Evolutionary conservation across 2,329 filamentous ascomycete species (phyloP).

Genomic region (Penicillium capsulatum): DNA sequence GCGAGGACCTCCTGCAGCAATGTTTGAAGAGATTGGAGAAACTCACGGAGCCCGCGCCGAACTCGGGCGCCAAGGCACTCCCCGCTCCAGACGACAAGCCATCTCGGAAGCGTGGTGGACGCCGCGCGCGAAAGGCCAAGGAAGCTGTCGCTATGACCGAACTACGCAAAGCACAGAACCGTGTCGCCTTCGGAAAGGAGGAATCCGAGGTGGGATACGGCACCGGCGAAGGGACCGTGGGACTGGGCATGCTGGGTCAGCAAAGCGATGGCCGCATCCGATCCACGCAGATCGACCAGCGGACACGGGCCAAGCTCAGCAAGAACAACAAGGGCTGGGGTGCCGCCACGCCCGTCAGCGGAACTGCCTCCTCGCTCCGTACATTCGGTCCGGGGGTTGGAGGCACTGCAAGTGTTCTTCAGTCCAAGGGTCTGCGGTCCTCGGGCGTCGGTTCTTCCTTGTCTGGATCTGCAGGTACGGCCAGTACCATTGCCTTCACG

Average conservation of each 20-base stretch:
- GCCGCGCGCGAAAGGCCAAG: slow-evolving; percentile 88
- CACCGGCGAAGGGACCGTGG: slow-evolving; percentile 75
- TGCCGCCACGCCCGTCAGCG: slow-evolving; percentile 54
- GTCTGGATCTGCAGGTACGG: slow-evolving; percentile 64
- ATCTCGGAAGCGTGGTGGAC: slow-evolving; percentile 82
- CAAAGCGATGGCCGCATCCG: slow-evolving; percentile 84
- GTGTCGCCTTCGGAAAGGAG: slow-evolving; percentile 92
- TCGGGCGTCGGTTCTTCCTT: slow-evolving; percentile 74
- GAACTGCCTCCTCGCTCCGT: slow-evolving; percentile 73
- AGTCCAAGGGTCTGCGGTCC: slow-evolving; percentile 72
- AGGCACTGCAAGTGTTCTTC: slow-evolving; percentile 64
- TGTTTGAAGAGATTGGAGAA: slow-evolving; percentile 87
- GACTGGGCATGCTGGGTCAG: slow-evolving; percentile 92
- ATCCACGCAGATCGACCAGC: slow-evolving; percentile 82
- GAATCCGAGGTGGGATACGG: slow-evolving; percentile 92
- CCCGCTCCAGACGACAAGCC: slow-evolving; percentile 95
- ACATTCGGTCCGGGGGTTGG: slow-evolving; percentile 64
- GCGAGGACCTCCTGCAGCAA: slow-evolving; percentile 74
- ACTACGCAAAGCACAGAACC: slow-evolving; percentile 89
- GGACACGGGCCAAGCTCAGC: slow-evolving; percentile 86
- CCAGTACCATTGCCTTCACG: slow-evolving; percentile 86
- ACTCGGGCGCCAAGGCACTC: slow-evolving; percentile 79
- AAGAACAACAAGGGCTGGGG: slow-evolving; percentile 98
- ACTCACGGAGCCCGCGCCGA: slow-evolving; percentile 83
- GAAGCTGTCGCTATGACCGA: slow-evolving; percentile 97